These are phyloP conservation scores for Vanderwaltozyma tropicalis DNA, from an alignment of 805 yeast genomes.

Conservation along the genomic window DNA sequence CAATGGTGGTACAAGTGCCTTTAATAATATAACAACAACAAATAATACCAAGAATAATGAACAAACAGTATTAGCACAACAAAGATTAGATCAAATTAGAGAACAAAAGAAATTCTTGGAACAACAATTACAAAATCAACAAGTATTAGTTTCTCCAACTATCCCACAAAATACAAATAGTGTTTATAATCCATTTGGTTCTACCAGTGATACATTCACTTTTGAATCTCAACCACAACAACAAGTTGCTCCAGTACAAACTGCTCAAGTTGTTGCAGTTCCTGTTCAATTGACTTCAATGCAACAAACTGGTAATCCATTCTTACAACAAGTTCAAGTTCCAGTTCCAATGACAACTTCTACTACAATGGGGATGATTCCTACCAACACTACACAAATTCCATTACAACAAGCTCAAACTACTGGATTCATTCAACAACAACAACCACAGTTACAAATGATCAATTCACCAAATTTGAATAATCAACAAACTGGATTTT, in stretches of 20 bases:
- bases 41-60: constrained; percentile 9
- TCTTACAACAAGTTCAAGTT: constrained; percentile 10
- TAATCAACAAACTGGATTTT: constrained; percentile 21
- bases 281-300: constrained; percentile 13
- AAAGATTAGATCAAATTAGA: constrained; percentile 27
- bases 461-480: constrained; percentile 5
- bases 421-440: constrained; percentile 9
- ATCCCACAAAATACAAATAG: constrained; percentile 22
- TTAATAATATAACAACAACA: background rate
- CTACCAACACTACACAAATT: constrained; percentile 8
- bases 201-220: constrained; percentile 9
- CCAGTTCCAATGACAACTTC: constrained; percentile 19
- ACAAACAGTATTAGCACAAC: constrained; percentile 20
- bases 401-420: constrained; percentile 16
- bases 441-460: constrained; percentile 8
- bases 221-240: constrained; percentile 12
- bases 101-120: constrained; percentile 25
- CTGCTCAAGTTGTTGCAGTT: constrained; percentile 9
- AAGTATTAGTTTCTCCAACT: constrained; percentile 19
- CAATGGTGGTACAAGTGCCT: constrained; percentile 1
- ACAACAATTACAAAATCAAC: constrained; percentile 25
- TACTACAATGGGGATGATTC: constrained; percentile 15
- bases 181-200: constrained; percentile 27
- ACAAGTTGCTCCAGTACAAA: constrained; percentile 5
- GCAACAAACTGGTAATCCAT: constrained; percentile 15